phyloP scores from a whole-genome alignment of 768 basidiomycete species.

The Chalciporus sphaerocephalus region DNA sequence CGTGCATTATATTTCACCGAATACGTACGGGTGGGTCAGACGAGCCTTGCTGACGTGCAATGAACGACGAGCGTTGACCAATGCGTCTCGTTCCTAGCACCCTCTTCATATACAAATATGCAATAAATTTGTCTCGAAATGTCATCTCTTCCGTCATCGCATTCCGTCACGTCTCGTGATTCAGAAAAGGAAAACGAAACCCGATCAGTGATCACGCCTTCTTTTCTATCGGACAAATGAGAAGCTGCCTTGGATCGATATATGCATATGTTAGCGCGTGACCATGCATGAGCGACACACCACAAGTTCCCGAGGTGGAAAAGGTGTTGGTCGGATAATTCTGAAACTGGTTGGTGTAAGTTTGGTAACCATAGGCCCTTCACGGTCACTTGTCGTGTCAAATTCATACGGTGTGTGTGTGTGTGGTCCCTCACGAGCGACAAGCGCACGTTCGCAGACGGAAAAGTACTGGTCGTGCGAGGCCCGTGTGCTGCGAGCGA shows the following conservation, averaged over 20 bases:
- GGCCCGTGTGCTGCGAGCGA: not conserved
- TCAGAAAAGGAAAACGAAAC: constrained; percentile 1
- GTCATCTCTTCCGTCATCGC: constrained; percentile 8
- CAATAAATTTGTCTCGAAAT: not conserved
- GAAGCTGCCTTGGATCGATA: not conserved
- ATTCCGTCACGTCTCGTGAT: constrained; percentile 17
- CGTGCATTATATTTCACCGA: not conserved
- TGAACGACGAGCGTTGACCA: constrained; percentile 1
- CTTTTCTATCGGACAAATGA: constrained; percentile 9
- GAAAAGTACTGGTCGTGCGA: too few relatives aligned
- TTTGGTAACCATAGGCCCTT: constrained; percentile 11
- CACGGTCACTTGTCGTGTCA: constrained; percentile 6
- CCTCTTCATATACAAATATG: not conserved
- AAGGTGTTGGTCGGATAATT: constrained; percentile 3
- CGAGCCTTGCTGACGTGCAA: not conserved
- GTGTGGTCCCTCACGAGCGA: not conserved
- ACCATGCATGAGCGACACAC: too few relatives aligned
- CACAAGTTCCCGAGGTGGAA: constrained; percentile 6
- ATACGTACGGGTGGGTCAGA: not conserved
- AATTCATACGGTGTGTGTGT: not conserved
- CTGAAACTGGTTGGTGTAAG: constrained; percentile 9
- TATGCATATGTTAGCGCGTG: not conserved
- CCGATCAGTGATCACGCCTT: constrained; percentile 12
- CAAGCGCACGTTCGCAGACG: not conserved
- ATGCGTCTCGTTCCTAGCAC: constrained; percentile 10